A percentile compares a stretch with the other conserved stretches of the same genome.
phyloP scores from a whole-genome alignment of 371 early-diverging fungal species.

The Fennellomyces sp. region DNA sequence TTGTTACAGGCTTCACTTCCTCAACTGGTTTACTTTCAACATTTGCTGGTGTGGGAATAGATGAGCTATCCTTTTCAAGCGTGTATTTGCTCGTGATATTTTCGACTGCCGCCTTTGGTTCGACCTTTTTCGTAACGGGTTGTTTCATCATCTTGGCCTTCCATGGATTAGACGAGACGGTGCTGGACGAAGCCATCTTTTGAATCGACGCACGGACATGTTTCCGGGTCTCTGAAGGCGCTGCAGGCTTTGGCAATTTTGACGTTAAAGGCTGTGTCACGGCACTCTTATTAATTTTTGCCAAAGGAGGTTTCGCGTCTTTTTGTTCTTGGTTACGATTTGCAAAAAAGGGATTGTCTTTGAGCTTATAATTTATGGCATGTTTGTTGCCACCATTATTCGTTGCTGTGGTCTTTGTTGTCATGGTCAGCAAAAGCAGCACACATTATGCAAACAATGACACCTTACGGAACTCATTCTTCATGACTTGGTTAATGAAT shows the following conservation, averaged over 20 bases:
- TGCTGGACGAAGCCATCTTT: conserved; percentile 17
- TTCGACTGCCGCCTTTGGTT: background rate
- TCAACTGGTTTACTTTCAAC: too few species aligned
- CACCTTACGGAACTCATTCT: background rate
- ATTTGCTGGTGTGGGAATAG: too few species aligned
- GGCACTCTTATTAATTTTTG: background rate
- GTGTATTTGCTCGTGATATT: too few species aligned
- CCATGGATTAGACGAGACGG: conserved; percentile 20
- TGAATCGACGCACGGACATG: conserved; percentile 18
- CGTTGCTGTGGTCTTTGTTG: too few species aligned
- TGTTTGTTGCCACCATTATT: background rate
- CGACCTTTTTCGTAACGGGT: background rate
- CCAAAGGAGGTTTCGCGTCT: conserved; percentile 13
- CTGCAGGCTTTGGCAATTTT: conserved; percentile 9
- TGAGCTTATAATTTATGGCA: conserved; percentile 18
- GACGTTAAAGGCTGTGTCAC: conserved; percentile 5
- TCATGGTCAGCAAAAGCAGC: background rate
- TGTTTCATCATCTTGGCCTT: conserved; percentile 5
- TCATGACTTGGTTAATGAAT: background rate
- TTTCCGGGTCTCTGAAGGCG: background rate
- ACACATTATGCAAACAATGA: background rate
- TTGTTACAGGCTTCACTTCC: too few species aligned
- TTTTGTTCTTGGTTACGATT: background rate
- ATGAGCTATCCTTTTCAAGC: too few species aligned
- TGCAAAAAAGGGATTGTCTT: conserved; percentile 18